phyloP scores from a whole-genome alignment of 768 basidiomycete species.

The Boletus subcaerulescens region DNA sequence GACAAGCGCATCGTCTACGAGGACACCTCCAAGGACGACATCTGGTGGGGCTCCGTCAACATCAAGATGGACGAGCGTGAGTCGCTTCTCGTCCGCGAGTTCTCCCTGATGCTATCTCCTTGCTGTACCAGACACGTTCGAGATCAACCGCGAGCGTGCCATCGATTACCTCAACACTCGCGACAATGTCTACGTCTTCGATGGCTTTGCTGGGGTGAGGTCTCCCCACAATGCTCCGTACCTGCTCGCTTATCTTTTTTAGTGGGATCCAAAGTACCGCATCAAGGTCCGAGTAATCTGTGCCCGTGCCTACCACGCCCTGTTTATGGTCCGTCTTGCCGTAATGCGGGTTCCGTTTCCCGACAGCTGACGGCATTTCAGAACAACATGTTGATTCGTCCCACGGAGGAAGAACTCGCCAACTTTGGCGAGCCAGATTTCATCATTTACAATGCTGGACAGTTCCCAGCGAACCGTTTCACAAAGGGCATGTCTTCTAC shows the following conservation, averaged over 20 bases:
- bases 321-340: slow-evolving; percentile 80
- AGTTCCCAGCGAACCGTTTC: slow-evolving; percentile 99
- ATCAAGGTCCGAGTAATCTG: slow-evolving; percentile 99
- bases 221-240: background rate
- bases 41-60: slow-evolving; percentile 99
- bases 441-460: slow-evolving; percentile 99
- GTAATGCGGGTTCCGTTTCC: slow-evolving; percentile 4
- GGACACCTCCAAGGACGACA: slow-evolving; percentile 92
- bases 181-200: slow-evolving; percentile 97
- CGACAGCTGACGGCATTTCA: slow-evolving; percentile 28
- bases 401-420: slow-evolving; percentile 89
- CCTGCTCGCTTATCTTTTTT: slow-evolving; percentile 1
- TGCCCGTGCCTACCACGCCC: slow-evolving; percentile 95
- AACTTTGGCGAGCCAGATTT: slow-evolving; percentile 98
- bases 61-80: slow-evolving; percentile 97
- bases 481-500: slow-evolving; percentile 99
- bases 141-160: slow-evolving; percentile 97
- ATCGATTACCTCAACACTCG: slow-evolving; percentile 99
- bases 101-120: background rate
- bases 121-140: slow-evolving; percentile 78
- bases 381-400: slow-evolving; percentile 99
- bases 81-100: slow-evolving; percentile 26
- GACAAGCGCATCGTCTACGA: slow-evolving; percentile 99
- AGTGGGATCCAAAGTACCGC: slow-evolving; percentile 99
- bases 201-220: slow-evolving; percentile 86